Base-by-base conservation (phyloP, 2,329 filamentous ascomycete genomes). In the Huntiella moniliformis region DNA sequence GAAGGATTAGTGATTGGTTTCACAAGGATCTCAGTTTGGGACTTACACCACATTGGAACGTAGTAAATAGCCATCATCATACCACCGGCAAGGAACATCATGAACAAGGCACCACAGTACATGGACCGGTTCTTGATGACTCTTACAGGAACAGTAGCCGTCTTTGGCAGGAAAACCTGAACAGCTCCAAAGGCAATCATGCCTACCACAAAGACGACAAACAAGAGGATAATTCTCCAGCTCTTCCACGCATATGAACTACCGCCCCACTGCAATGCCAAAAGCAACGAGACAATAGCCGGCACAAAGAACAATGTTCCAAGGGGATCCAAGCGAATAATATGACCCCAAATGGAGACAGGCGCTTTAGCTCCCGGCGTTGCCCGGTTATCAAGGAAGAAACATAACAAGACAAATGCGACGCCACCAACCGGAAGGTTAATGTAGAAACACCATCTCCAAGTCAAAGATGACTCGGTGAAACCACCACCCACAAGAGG, bases 251-350 rank as follows among this genome's bases (percentile, higher is more conserved):
- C 51, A 52, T 74, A 71, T 2, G 57, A 63, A 2, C 65, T 64
- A 3, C 73, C 73, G 44, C 73, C 73, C 74, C 74, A 79, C 53
- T 79, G 71, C 32, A 81, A 61, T 1, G 75, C 75, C 4, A 81
- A 61, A 3, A 80, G 58, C 34, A 79, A 68, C 51, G 67, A 74
- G 11, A 77, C 63, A 35, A 77, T 65, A 31, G 67, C 66, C 0
- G 75, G 74, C 12, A 79, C 57, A 51, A 80, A 72, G 56, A 77
- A 66, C 11, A 70, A 54, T 5, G 71, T 76, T 18, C 76, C 75
- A 1, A 77, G 54, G 0, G 71, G 72, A 48, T 79, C 74, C 42
- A 77, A 62, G 0, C 70, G 66, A 51, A 63, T 60, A 44, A 74
- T 55, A 42, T 73, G 68, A 46, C 64, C 56, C 44, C 55, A 55